phyloP scores from a whole-genome alignment of 371 early-diverging fungal genomes.

The Mortierella sp. region DNA sequence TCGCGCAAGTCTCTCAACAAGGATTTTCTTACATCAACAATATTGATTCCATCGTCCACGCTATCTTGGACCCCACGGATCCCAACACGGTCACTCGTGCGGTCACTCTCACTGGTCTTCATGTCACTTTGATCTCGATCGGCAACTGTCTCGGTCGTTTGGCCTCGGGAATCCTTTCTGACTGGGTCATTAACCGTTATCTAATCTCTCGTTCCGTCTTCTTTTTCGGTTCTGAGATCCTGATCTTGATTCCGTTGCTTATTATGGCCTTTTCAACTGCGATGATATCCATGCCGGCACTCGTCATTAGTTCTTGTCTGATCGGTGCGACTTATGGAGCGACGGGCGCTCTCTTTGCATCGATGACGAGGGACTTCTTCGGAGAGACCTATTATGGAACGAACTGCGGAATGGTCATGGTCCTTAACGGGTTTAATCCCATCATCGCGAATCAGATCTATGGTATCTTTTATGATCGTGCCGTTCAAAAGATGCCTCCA shows the following conservation, averaged over 20 bases:
- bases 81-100: slow-evolving; percentile 34
- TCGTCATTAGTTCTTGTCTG: slow-evolving; percentile 33
- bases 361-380: slow-evolving; percentile 52
- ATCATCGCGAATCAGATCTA: slow-evolving; percentile 50
- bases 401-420: slow-evolving; percentile 51
- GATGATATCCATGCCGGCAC: slow-evolving; percentile 14
- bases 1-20: slow-evolving; percentile 50
- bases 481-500: slow-evolving; percentile 27
- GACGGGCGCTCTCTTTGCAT: slow-evolving; percentile 50
- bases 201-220: slow-evolving; percentile 49
- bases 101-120: slow-evolving; percentile 41
- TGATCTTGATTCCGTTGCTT: slow-evolving; percentile 36
- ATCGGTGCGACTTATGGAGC: slow-evolving; percentile 54
- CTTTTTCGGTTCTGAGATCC: slow-evolving; percentile 38
- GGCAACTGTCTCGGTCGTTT: slow-evolving; percentile 55
- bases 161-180: slow-evolving; percentile 41
- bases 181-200: slow-evolving; percentile 51
- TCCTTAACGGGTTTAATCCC: slow-evolving; percentile 47
- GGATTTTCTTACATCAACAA: slow-evolving; percentile 56
- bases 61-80: slow-evolving; percentile 39
- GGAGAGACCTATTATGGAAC: slow-evolving; percentile 48
- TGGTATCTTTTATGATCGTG: slow-evolving; percentile 48
- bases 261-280: slow-evolving; percentile 40
- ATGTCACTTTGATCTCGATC: slow-evolving; percentile 48
- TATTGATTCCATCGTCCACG: slow-evolving; percentile 51